These are phyloP conservation scores for Polyporus tsugae DNA, from an alignment of 1,284 basidiomycete genomes.

Conservation along the genomic window DNA sequence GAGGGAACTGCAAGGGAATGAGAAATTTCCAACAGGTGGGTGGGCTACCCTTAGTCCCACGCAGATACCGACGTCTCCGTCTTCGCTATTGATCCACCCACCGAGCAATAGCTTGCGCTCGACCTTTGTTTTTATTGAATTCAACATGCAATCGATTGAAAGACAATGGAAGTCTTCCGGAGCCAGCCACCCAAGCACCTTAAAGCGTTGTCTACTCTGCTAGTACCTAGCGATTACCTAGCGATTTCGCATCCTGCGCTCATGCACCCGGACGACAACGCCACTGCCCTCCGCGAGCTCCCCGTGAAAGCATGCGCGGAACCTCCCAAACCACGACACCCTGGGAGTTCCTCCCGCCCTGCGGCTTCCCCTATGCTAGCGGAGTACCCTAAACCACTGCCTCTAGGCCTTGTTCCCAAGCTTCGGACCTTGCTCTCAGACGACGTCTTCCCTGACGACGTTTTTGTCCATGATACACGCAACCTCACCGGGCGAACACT, in stretches of 20 bases:
- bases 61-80: not conserved
- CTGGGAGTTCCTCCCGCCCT: not conserved
- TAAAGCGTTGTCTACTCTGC: not conserved
- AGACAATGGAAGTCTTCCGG: too few species aligned
- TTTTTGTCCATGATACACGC: conserved; percentile 38
- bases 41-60: not conserved
- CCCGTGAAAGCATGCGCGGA: not conserved
- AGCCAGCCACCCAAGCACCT: not conserved
- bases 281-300: not conserved
- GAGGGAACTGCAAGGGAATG: not conserved
- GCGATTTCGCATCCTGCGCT: not conserved
- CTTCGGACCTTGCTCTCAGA: conserved; percentile 34
- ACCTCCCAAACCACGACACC: not conserved
- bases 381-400: not conserved
- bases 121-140: not conserved
- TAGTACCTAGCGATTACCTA: not conserved
- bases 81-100: not conserved
- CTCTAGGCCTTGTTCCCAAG: too few species aligned
- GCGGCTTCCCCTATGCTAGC: not conserved
- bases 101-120: not conserved
- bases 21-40: not conserved
- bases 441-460: conserved; percentile 39
- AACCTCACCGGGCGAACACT: not conserved
- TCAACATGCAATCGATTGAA: not conserved
- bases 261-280: not conserved